Evolutionary conservation across 2,329 filamentous ascomycete species (phyloP), one percentile per base, ranked within the genome.

Genomic region (Hymenoscyphus salicellus): DNA sequence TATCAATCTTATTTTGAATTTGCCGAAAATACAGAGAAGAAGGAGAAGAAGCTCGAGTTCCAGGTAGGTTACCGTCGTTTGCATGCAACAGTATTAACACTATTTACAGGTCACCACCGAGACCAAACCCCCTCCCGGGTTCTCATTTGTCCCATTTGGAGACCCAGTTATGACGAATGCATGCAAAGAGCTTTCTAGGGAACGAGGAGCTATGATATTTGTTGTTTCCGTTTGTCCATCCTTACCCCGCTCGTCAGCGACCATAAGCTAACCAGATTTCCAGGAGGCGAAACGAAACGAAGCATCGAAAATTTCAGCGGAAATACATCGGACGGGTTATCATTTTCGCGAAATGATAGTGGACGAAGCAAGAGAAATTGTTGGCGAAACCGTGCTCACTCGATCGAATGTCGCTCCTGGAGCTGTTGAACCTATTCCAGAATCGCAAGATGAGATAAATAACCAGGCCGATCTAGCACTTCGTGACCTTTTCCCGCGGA

Each of bases 161-260:
- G 84, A 89, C 68, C 86, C 86, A 26, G 79, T 82, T 66, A 76
- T 89, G 71, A 88, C 86, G 5, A 79, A 78, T 63, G 77, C 80
- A 55, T 89, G 87, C 79, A 89, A 89, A 75, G 86, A 89, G 70
- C 75, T 88, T 23, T 89, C 86, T 1, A 81, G 87, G 68, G 83
- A 87, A 69, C 79, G 80, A 60, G 86, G 82, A 70, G 85, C 84
- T 55, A 84, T 87, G 82, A 84, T 89, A 17, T 89, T 87, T 70
- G 88, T 89, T 64, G 86, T 89, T 58, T 86, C 86, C 72, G 86
- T 88, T 80, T 70, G 46, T 52, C 5, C 83, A 76, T 17, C 26
- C 43, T 36, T 11, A 57, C 16, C 33, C 17, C 10, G 20, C 14
- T 28, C 28, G 30, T 10, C 16, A 10, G 14, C 30, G 63, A 17